Evolutionary conservation across 148 eudicot genomes (phyloP), one percentile per base, ranked within the genome.

Genomic region (Cornus controversa): DNA sequence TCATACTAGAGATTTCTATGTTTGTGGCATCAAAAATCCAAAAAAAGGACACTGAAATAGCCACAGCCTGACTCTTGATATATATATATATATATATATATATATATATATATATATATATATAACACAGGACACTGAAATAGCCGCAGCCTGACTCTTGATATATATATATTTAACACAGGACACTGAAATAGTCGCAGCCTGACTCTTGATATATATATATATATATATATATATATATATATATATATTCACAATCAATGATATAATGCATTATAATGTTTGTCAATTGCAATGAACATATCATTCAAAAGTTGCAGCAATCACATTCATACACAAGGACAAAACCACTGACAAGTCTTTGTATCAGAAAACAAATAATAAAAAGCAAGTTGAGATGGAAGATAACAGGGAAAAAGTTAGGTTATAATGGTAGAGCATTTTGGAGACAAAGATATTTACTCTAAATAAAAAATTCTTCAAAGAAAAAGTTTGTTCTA

Each of bases 1-100:
- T 66, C 36, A 66, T 26, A 66, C 69, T 27, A 66, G 36, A 66
- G 6, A 31, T 16, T 66, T 66, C 69, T 66, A 18, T 66, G 67
- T 42, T 45, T 45, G 8, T 45, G 13, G 50, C 4, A 45, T 50
- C 20, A 50, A 50, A 15, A 50, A 50, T 20, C 20, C 57, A 13
- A 11, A 13, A 47, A 15, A 50, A 50, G 18, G 57, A 5, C 57
- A 50, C 20, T 50, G 57, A 50, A 11, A 50, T 50, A 16, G 20
- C 16, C 57, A 13, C 57, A 40, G 45, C 6, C 16, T 16, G 15
- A 50, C 68, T 65, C 25, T 25, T 27, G 68, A 27, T 65, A 22
- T 2, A 63, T 23, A 63, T 7, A 23, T n/a, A n/a, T n/a, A n/a
- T n/a, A n/a, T n/a, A n/a, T n/a, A n/a, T n/a, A n/a, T n/a, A n/a